A percentile compares a stretch with the other conserved stretches of the same genome.
Evolutionary conservation across 805 yeast species (phyloP).

Genomic region (Torulaspora gathmanii): DNA sequence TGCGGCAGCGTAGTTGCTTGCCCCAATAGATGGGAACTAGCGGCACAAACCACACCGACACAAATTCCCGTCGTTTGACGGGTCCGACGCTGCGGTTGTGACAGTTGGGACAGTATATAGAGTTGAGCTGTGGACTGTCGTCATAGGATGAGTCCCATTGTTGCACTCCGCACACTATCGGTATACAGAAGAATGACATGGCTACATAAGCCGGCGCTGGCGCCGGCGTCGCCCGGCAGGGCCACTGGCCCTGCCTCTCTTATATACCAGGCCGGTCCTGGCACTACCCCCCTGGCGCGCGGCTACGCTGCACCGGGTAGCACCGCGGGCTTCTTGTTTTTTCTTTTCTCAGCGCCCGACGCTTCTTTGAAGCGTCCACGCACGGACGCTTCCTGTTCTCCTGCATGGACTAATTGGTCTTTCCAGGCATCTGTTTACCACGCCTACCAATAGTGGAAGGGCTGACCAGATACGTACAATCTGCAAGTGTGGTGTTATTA

Average conservation of each 20-base stretch:
- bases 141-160: constrained; percentile 33
- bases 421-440: neutral
- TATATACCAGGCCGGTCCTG: too few relatives aligned
- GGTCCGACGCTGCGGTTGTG: constrained; percentile 53
- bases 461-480: neutral
- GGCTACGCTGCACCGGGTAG: neutral
- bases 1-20: constrained; percentile 47
- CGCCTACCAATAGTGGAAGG: neutral
- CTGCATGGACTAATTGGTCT: constrained; percentile 5
- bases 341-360: neutral
- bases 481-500: too few relatives aligned
- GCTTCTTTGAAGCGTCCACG: neutral
- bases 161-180: constrained; percentile 36
- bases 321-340: neutral
- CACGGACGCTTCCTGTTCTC: neutral
- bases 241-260: too few relatives aligned
- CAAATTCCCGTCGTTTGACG: constrained; percentile 48
- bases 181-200: constrained; percentile 27
- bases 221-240: neutral
- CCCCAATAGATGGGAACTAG: constrained; percentile 50
- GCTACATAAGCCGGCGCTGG: neutral
- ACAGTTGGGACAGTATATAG: constrained; percentile 51
- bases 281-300: neutral
- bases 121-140: constrained; percentile 24
- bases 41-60: constrained; percentile 52